Evolutionary conservation across 257 asterid species (phyloP).

Genomic region (Asclepias syriaca): DNA sequence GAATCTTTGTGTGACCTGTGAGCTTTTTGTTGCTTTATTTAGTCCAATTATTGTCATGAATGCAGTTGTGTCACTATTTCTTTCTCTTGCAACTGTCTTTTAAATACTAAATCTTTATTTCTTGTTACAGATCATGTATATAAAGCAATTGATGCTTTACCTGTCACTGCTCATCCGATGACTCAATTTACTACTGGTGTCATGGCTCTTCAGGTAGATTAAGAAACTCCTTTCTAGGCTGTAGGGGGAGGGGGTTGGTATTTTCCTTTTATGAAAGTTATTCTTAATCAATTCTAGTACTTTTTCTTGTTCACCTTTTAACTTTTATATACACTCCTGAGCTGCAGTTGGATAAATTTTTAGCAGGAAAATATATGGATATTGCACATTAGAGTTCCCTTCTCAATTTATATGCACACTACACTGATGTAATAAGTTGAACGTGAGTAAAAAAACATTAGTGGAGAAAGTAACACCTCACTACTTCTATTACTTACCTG

Average conservation of each 20-base stretch:
- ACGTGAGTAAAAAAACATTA: background rate
- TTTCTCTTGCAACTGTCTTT: background rate
- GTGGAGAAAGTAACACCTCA: background rate
- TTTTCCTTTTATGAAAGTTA: background rate
- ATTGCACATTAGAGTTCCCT: background rate
- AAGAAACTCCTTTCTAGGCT: background rate
- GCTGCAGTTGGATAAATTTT: background rate
- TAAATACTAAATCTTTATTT: background rate
- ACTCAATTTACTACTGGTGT: constrained; percentile 94
- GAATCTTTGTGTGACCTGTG: background rate
- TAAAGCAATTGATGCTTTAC: constrained; percentile 73
- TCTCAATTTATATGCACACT: background rate
- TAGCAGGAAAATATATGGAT: background rate
- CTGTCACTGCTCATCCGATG: constrained; percentile 86
- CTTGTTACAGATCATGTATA: constrained; percentile 69
- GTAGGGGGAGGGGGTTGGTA: background rate
- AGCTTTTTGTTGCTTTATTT: background rate
- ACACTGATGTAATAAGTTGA: background rate
- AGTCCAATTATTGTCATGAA: background rate
- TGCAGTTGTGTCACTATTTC: background rate
- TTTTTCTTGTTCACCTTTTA: background rate
- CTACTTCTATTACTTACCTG: background rate
- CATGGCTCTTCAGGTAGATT: constrained; percentile 90
- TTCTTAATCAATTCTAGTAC: background rate
- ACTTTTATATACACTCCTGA: background rate